Base-by-base conservation (phyloP, 75 land plant genomes). In the Pseudotsuga menziesii region DNA sequence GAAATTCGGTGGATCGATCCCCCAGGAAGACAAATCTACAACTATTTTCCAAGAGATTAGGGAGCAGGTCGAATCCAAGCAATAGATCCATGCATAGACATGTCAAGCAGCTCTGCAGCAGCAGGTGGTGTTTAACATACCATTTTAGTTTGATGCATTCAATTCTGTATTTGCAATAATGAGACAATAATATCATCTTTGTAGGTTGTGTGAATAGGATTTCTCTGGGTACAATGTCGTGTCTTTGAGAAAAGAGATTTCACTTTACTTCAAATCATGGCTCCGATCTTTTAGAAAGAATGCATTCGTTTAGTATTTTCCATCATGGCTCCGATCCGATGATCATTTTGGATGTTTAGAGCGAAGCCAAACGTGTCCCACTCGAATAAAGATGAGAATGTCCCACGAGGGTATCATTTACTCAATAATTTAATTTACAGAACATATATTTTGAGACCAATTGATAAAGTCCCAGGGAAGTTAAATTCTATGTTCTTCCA, bases 401-500 rank as follows among this genome's bases (percentile, higher is more conserved):
- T 4, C 48, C 16, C 19, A 26, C 39, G 32, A 17, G 69, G 69
- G 69, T 6, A 32, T 64, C 17, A 7, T 72, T 29, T 52, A 39
- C 44, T 17, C 12, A 13, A 48, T n/a, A n/a, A n/a, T n/a, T n/a
- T 48, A 72, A 3, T 48, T 41, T 54, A 48, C 56, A 52, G 25
- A 26, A 23, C 9, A 41, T 56, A 32, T 73, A 75, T 25, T 26
- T 48, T 57, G 78, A 66, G 15, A 58, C 57, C 7, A 16, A 75
- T 32, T 70, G 73, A 15, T 56, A 54, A 22, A 80, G 80, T 41
- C 41, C 76, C 16, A 14, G 59, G 4, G 74, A 61, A 57, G 82
- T 69, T 7, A 88, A 80, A 41, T 80, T 92, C 56, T 92, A 84
- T 82, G 76, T 92, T 58, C 81, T 96, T 35, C 93, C 99, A 57